Percentiles rank a stretch among this genome's conserved stretches.
Evolutionary conservation across 2,329 filamentous ascomycete species (phyloP).

Genomic region (Aspergillus tanneri): DNA sequence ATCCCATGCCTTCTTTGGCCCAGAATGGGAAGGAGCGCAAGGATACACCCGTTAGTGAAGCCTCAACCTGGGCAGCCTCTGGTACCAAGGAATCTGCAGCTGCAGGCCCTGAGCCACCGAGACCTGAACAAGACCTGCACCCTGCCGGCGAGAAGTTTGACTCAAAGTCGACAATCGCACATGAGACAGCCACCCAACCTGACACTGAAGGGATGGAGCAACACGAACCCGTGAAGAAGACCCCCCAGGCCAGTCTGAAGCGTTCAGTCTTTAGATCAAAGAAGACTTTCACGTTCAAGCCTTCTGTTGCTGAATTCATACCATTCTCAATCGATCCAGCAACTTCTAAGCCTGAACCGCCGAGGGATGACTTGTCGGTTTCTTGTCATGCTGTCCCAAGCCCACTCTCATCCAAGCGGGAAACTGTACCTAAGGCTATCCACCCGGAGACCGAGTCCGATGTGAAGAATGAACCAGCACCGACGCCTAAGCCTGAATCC

Average conservation of each 20-base stretch:
- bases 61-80: constrained; percentile 58
- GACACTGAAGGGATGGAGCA: constrained; percentile 13
- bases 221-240: constrained; percentile 23
- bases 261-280: constrained; percentile 69
- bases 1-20: constrained; percentile 42
- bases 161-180: constrained; percentile 9
- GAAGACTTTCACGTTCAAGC: constrained; percentile 62
- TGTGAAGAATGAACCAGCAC: too few species aligned
- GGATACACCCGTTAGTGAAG: constrained; percentile 36
- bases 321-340: constrained; percentile 19
- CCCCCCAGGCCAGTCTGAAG: constrained; percentile 30
- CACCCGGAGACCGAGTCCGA: too few species aligned
- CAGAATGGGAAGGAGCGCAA: constrained; percentile 38
- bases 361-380: constrained; percentile 32
- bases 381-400: constrained; percentile 37
- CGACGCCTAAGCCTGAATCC: constrained; percentile 25
- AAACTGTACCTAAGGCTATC: too few species aligned
- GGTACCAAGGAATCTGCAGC: constrained; percentile 56
- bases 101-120: constrained; percentile 48
- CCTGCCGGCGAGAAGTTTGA: constrained; percentile 14
- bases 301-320: constrained; percentile 33
- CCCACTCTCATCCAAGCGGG: too few species aligned
- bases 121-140: constrained; percentile 11
- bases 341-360: constrained; percentile 17
- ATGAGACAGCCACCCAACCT: constrained; percentile 7